Evolutionary conservation across 2,329 filamentous ascomycete species (phyloP).

Genomic region (Fusarium azukiicola): DNA sequence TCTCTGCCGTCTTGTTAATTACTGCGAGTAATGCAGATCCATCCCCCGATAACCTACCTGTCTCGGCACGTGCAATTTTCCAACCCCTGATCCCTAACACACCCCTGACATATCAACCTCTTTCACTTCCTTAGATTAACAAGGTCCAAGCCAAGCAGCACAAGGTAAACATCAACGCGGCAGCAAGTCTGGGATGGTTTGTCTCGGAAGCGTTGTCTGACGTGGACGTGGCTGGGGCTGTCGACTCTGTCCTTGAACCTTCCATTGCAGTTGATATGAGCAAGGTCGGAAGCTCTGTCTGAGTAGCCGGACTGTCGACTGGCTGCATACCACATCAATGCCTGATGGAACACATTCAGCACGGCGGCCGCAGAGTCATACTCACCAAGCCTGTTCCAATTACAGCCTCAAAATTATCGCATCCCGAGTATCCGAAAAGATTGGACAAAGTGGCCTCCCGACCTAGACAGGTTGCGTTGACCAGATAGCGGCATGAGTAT

Average conservation of each 20-base stretch:
- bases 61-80: too few relatives aligned
- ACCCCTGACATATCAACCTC: neutral
- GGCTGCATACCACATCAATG: neutral
- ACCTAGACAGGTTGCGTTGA: neutral
- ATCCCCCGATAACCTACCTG: too few relatives aligned
- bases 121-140: neutral
- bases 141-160: neutral
- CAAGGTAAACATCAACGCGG: neutral
- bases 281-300: neutral
- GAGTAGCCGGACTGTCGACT: neutral
- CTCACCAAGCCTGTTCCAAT: slow-evolving; percentile 12
- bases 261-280: slow-evolving; percentile 1
- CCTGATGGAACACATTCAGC: neutral
- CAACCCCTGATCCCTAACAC: neutral
- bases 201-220: neutral
- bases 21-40: too few relatives aligned
- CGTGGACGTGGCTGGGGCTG: neutral
- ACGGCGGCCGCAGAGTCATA: neutral
- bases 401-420: slow-evolving; percentile 14
- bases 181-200: neutral
- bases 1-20: too few relatives aligned
- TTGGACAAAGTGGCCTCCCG: neutral
- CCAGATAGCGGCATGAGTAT: neutral
- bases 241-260: neutral
- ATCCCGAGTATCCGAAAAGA: neutral